Evolutionary conservation across 495 filamentous ascomycete genomes (phyloP).

Genomic region (Penicillium tannophilum): DNA sequence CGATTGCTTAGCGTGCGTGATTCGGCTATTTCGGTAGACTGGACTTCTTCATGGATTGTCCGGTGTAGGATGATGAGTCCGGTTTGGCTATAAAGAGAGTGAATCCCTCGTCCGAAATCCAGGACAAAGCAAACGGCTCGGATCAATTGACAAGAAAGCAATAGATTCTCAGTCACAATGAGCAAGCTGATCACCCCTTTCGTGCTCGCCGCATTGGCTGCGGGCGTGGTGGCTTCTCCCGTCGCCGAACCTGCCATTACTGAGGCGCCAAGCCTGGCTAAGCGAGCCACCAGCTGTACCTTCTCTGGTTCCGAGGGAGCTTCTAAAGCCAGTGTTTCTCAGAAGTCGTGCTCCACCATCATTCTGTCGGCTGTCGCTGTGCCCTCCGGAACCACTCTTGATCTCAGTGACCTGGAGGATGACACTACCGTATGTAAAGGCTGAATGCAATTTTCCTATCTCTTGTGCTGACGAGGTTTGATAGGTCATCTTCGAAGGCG

Average conservation of each 20-base stretch:
- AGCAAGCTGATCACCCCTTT: background rate
- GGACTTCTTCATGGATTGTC: background rate
- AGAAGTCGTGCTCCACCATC: slow-evolving; percentile 55
- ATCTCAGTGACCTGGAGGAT: slow-evolving; percentile 48
- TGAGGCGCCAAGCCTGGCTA: slow-evolving; percentile 22
- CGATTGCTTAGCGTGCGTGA: background rate
- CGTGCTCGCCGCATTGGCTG: background rate
- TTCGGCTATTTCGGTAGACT: background rate
- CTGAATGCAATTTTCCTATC: background rate
- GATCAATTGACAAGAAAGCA: background rate
- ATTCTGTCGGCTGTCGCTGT: slow-evolving; percentile 50
- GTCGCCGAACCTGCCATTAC: slow-evolving; percentile 23
- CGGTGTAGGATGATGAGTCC: background rate
- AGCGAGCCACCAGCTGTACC: slow-evolving; percentile 25
- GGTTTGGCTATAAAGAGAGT: background rate
- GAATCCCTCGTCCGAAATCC: background rate
- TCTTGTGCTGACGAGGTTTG: background rate
- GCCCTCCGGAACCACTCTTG: slow-evolving; percentile 53
- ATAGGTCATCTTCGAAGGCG: slow-evolving; percentile 54
- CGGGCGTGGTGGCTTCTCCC: background rate
- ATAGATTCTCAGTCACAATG: background rate
- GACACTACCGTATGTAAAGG: slow-evolving; percentile 41
- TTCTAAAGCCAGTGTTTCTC: slow-evolving; percentile 38
- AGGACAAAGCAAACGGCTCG: background rate
- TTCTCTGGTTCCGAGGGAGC: slow-evolving; percentile 30